Percentiles rank a stretch among this genome's conserved stretches.
Evolutionary conservation across 805 yeast genomes (phyloP).

Genomic region (Candida insectalens): DNA sequence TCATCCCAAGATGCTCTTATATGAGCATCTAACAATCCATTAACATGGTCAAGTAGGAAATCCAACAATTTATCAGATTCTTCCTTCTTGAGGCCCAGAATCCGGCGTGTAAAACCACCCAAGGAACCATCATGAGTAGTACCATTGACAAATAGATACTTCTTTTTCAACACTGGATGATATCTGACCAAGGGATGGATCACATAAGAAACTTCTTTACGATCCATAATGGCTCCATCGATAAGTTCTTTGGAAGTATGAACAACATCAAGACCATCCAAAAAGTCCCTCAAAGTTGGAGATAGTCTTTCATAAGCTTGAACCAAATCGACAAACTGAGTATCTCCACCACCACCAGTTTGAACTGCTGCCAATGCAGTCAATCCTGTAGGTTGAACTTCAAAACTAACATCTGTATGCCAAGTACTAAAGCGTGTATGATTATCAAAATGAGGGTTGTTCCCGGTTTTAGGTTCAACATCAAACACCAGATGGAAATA

Average conservation of each 20-base stretch:
- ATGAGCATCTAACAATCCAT: conserved; percentile 46
- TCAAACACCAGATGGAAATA: conserved; percentile 57
- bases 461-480: conserved; percentile 30
- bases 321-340: conserved; percentile 56
- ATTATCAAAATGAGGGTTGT: conserved; percentile 24
- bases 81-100: conserved; percentile 61
- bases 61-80: conserved; percentile 54
- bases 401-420: conserved; percentile 74
- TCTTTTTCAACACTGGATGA: conserved; percentile 62
- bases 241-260: conserved; percentile 73
- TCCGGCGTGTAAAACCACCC: conserved; percentile 42
- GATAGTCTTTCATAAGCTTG: conserved; percentile 69
- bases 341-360: conserved; percentile 64
- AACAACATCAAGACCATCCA: conserved; percentile 53
- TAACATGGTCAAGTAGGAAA: conserved; percentile 42
- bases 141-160: conserved; percentile 45
- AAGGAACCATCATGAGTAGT: neutral
- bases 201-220: conserved; percentile 52
- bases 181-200: conserved; percentile 61
- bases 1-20: conserved; percentile 64
- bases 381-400: conserved; percentile 61
- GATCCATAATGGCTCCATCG: conserved; percentile 47
- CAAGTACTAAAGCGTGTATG: conserved; percentile 36
- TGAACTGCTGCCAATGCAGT: conserved; percentile 61
- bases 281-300: conserved; percentile 47